Conservation (phyloP, 2,329 filamentous ascomycete species). For the Gyromitra esculenta region DNA sequence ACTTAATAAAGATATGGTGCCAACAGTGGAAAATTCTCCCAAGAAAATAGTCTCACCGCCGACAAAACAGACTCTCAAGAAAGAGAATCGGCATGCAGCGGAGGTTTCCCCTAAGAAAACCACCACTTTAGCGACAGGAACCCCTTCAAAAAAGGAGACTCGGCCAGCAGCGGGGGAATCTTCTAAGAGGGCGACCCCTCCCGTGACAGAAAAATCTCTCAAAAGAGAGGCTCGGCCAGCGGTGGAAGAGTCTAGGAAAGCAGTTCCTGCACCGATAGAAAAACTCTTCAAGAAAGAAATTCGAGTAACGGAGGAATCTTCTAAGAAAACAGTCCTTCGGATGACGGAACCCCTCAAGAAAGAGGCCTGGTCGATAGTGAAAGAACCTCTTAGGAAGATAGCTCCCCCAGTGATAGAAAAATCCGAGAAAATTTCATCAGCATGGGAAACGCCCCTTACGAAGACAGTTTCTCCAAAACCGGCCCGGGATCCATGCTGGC, state of each 20-base stretch:
- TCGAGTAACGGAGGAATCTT: neutral
- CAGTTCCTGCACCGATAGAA: neutral
- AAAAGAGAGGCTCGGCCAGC: neutral
- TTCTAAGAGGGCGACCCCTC: neutral
- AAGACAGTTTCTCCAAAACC: slow-evolving; percentile 2
- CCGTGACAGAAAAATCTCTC: neutral
- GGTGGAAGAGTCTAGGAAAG: neutral
- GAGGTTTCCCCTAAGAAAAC: neutral
- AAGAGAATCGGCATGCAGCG: neutral
- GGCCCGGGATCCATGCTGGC: slow-evolving; percentile 24
- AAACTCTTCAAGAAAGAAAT: neutral
- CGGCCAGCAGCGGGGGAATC: neutral
- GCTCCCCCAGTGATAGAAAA: neutral
- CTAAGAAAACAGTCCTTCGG: neutral
- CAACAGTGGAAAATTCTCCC: neutral
- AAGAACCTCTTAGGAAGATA: neutral
- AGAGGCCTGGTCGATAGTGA: neutral
- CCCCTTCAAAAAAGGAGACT: neutral
- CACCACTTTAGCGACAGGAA: neutral
- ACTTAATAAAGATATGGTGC: neutral
- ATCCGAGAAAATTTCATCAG: neutral
- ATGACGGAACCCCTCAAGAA: neutral
- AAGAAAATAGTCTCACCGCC: neutral
- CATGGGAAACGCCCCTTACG: slow-evolving; percentile 9
- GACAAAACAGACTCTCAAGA: neutral